Evolutionary conservation across 306 rosid species (phyloP).

Genomic region (Ceratonia siliqua): DNA sequence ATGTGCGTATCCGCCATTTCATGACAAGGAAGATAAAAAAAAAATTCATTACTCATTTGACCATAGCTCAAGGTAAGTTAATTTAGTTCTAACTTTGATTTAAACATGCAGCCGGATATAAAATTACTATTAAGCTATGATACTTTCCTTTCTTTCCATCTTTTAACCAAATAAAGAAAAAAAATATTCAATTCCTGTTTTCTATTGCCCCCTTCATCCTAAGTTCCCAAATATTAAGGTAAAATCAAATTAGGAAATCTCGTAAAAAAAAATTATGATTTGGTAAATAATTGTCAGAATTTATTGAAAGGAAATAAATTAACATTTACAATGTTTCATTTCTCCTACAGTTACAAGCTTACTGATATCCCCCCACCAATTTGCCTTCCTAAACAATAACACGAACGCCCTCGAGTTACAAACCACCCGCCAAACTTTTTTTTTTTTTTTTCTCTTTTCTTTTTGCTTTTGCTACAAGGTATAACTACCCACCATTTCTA

Average conservation of each 20-base stretch:
- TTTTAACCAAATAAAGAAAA: not conserved
- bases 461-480: not conserved
- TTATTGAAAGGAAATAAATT: constrained; percentile 30
- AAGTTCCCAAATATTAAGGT: not conserved
- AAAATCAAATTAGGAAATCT: constrained; percentile 6
- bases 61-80: no score
- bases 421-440: not conserved
- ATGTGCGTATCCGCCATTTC: not conserved
- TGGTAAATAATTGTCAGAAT: not conserved
- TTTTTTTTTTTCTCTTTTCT: not conserved
- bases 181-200: not conserved
- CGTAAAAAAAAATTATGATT: not conserved
- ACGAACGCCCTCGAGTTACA: not conserved
- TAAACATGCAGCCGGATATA: no score
- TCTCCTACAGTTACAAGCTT: constrained; percentile 19
- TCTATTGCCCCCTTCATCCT: rapidly evolving
- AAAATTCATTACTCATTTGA: no score
- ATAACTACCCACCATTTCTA: not conserved
- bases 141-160: not conserved
- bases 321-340: constrained; percentile 35
- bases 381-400: not conserved
- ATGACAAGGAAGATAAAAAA: not conserved
- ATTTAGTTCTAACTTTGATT: no score
- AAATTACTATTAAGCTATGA: not conserved
- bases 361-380: not conserved